Percentiles rank a stretch among this genome's conserved stretches.
Evolutionary conservation across 2,329 filamentous ascomycete genomes (phyloP).

Genomic region (Teratosphaeria destructans): DNA sequence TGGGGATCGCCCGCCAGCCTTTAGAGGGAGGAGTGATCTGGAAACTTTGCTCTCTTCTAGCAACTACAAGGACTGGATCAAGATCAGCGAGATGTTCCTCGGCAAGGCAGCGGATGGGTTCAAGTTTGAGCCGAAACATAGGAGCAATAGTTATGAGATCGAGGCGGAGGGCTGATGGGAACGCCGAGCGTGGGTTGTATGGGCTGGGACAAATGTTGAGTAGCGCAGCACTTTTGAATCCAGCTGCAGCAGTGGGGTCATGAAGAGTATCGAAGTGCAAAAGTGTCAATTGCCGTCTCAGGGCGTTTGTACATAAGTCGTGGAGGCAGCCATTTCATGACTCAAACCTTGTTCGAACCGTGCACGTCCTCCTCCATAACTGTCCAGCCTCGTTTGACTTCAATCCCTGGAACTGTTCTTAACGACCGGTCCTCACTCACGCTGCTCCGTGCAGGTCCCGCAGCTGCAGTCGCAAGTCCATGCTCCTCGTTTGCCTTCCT

Average conservation of each 20-base stretch:
- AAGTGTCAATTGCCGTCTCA: neutral
- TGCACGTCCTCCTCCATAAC: neutral
- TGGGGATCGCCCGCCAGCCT: conserved; percentile 80
- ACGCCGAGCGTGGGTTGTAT: too few species aligned
- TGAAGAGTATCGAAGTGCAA: too few species aligned
- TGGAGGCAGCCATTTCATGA: neutral
- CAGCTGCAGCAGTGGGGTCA: too few species aligned
- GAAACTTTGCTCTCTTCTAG: conserved; percentile 86
- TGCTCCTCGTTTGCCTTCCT: conserved; percentile 2
- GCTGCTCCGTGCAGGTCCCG: conserved; percentile 1
- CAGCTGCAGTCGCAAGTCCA: conserved; percentile 1
- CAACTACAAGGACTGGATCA: conserved; percentile 97
- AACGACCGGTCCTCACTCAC: neutral
- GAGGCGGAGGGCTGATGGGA: conserved; percentile 53
- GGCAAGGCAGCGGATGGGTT: conserved; percentile 84
- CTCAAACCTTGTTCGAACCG: neutral
- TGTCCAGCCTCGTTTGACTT: neutral
- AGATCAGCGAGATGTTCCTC: conserved; percentile 98
- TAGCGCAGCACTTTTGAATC: too few species aligned
- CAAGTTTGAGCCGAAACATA: conserved; percentile 94
- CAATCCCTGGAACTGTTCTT: neutral
- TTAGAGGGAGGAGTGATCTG: conserved; percentile 73
- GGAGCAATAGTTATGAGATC: conserved; percentile 80
- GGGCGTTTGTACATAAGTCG: neutral
- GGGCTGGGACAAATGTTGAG: too few species aligned